Evolutionary conservation across 1,139 yeast genomes (phyloP), one percentile per base, ranked within the genome.

Genomic region (Scheffersomyces quercinus): DNA sequence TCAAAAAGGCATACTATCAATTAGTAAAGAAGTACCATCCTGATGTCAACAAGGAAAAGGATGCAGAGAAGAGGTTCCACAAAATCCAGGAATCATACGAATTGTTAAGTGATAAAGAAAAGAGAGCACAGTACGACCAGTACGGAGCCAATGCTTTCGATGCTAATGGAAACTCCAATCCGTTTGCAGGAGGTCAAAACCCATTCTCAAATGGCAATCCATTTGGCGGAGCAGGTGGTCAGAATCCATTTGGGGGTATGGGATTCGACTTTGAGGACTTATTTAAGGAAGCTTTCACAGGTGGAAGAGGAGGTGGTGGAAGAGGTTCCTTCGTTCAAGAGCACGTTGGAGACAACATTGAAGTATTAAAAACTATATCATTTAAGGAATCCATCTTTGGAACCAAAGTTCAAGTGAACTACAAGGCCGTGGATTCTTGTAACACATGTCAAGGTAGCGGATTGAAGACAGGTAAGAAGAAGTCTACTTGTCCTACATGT

Each of bases 11-110:
- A 5, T 93, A 93, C 69, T 90, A 90, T 62, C 87, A 89, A 58
- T 73, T 93, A 51, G 99, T 97, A 16, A 95, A 95, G 65, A 82
- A 93, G 64, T 88, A 75, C 65, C 99, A 93, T 66, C 99, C 99
- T 1, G 99, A 93, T 70, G 88, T 93, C 41, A 93, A 93, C 67
- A 93, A 93, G 65, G 97, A 88, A 53, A 79, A 82, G 33, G 95
- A 81, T 28, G 95, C 98, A 0, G 96, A 91, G 55, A 81, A 83
- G 58, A 83, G 82, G 63, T 93, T 93, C 68, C 98, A 93, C 60
- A 90, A 88, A 58, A 81, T 93, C 53, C 98, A 93, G 63, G 95
- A 88, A 51, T 95, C 97, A 5, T 93, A 95, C 60, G 99, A 93
- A 65, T 81, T 93, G 39, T 73, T 95, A 60, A 83, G 90, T 40